phyloP scores from a whole-genome alignment of 345 rosid genomes.

The Rhodomyrtus tomentosa region DNA sequence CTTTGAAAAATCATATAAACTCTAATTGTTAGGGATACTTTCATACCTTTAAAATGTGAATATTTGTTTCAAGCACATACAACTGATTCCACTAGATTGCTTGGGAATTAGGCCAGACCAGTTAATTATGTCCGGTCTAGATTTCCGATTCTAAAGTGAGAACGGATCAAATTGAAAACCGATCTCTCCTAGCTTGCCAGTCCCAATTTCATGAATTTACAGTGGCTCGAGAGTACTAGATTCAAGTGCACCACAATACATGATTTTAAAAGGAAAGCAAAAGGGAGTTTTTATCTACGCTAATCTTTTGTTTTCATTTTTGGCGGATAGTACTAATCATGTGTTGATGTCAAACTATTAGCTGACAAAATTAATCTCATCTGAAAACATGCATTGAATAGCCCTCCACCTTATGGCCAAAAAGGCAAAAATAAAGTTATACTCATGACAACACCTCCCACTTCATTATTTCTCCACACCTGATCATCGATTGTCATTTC shows the following conservation, averaged over 20 bases:
- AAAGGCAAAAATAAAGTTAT: not conserved
- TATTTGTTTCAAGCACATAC: too few relatives aligned
- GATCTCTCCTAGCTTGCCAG: too few relatives aligned
- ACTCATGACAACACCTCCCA: not conserved
- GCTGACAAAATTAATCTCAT: not conserved
- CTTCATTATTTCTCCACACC: not conserved
- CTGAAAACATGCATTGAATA: not conserved
- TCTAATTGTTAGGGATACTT: too few relatives aligned
- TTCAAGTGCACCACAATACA: not conserved
- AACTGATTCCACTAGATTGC: too few relatives aligned
- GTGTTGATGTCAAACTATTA: too few relatives aligned
- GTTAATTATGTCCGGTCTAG: too few relatives aligned
- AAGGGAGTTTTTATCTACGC: not conserved
- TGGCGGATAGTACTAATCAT: too few relatives aligned
- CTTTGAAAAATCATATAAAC: too few relatives aligned
- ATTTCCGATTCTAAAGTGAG: too few relatives aligned
- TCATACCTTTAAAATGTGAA: too few relatives aligned
- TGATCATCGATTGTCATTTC: not conserved
- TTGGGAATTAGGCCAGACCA: accelerated
- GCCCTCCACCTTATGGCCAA: not conserved
- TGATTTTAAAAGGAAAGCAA: not conserved
- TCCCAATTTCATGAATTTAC: not conserved
- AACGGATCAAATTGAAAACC: too few relatives aligned
- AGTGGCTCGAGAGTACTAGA: not conserved
- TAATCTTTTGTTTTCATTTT: not conserved